These are phyloP conservation scores for Cyberlindnera euphorbiae DNA, from an alignment of 805 yeast species.

Conservation along the genomic window DNA sequence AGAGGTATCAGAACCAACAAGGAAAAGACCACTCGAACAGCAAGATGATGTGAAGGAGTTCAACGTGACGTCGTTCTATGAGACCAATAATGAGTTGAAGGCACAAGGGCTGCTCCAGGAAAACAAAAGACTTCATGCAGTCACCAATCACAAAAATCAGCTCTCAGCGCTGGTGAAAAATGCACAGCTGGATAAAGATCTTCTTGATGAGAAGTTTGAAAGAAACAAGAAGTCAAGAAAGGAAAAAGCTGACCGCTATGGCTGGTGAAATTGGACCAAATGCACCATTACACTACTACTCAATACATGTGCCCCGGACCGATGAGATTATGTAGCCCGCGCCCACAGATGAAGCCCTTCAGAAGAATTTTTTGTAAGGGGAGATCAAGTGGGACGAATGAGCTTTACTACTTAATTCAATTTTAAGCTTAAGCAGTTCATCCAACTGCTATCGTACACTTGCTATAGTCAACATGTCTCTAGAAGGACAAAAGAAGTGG, in stretches of 20 bases:
- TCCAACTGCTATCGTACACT: too few relatives aligned
- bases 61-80: constrained; percentile 19
- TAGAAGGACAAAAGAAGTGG: constrained; percentile 13
- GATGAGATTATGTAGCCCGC: neutral
- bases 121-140: constrained; percentile 20
- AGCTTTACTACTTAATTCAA: too few relatives aligned
- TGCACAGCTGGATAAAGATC: constrained; percentile 22
- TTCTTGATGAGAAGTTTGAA: constrained; percentile 23
- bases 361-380: neutral
- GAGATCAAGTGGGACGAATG: too few relatives aligned
- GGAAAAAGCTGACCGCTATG: constrained; percentile 22
- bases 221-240: constrained; percentile 19
- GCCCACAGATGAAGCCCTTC: too few relatives aligned
- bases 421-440: too few relatives aligned
- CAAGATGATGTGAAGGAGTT: constrained; percentile 19
- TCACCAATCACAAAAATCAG: constrained; percentile 23
- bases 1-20: neutral
- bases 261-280: constrained; percentile 15
- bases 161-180: constrained; percentile 25
- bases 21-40: constrained; percentile 5
- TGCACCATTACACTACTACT: too few relatives aligned
- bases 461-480: constrained; percentile 1
- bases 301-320: constrained; percentile 1
- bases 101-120: constrained; percentile 20
- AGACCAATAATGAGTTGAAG: constrained; percentile 20